These are phyloP conservation scores for Verticillium isaacii DNA, from an alignment of 2,329 filamentous ascomycete species.

Conservation along the genomic window DNA sequence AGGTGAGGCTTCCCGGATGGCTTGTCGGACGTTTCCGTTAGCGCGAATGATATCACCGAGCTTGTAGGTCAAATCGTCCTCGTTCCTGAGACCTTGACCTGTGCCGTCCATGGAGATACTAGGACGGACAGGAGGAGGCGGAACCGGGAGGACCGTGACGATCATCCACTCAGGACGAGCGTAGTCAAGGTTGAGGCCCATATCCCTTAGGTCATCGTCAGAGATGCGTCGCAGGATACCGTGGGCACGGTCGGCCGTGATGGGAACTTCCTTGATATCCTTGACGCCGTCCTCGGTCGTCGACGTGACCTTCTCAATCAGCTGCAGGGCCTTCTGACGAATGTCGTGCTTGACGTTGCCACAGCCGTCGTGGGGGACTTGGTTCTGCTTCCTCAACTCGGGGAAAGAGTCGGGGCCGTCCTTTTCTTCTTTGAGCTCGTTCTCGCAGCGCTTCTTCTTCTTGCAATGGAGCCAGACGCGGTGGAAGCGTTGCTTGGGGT, in stretches of 20 bases:
- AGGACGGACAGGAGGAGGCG: slow-evolving; percentile 89
- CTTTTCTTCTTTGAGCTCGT: slow-evolving; percentile 65
- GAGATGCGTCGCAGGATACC: slow-evolving; percentile 83
- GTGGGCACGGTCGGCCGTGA: slow-evolving; percentile 80
- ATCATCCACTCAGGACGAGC: slow-evolving; percentile 99
- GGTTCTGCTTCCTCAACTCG: slow-evolving; percentile 47
- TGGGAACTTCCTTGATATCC: slow-evolving; percentile 67
- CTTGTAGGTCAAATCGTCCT: slow-evolving; percentile 99
- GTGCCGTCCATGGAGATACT: slow-evolving; percentile 97
- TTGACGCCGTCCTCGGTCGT: slow-evolving; percentile 70
- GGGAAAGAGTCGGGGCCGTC: slow-evolving; percentile 54
- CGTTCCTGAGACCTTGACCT: slow-evolving; percentile 84
- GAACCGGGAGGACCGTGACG: slow-evolving; percentile 88
- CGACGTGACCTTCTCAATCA: slow-evolving; percentile 71
- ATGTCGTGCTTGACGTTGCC: slow-evolving; percentile 88
- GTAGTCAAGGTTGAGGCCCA: slow-evolving; percentile 92
- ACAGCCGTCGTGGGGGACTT: slow-evolving; percentile 78
- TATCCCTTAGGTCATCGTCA: slow-evolving; percentile 73
- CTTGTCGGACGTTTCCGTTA: slow-evolving; percentile 90
- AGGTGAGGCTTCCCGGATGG: slow-evolving; percentile 85
- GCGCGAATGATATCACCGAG: slow-evolving; percentile 96
- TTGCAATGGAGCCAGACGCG: slow-evolving; percentile 90
- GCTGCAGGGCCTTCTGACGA: slow-evolving; percentile 77
- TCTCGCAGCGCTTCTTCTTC: slow-evolving; percentile 78
- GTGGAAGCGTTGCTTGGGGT: slow-evolving; percentile 92